A percentile compares a stretch with the other conserved stretches of the same genome.
Conservation (phyloP, 164 flowering plant species). For the Platanus orientalis region DNA sequence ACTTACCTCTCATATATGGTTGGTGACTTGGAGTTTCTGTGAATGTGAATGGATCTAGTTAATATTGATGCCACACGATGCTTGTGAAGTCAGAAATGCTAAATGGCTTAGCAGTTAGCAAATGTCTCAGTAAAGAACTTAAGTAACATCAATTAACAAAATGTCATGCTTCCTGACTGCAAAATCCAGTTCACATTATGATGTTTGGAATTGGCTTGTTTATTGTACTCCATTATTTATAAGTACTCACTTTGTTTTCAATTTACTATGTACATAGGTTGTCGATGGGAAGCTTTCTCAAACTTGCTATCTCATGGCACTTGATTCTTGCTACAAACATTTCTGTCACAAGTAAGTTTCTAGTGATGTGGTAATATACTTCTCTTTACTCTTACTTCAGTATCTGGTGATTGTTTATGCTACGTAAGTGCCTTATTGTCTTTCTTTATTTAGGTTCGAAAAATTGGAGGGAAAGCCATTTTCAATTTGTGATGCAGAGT, state of each 20-base stretch:
- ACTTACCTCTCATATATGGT: no score
- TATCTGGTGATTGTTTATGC: neutral
- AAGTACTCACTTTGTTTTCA: conserved; percentile 1
- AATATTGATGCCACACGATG: no score
- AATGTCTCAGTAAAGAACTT: no score
- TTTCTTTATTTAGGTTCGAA: conserved; percentile 56
- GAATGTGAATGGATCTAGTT: no score
- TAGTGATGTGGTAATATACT: neutral
- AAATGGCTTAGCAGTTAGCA: no score
- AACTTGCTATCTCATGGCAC: conserved; percentile 89
- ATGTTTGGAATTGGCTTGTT: neutral
- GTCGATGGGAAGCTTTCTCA: conserved; percentile 44
- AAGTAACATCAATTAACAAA: no score
- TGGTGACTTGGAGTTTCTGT: no score
- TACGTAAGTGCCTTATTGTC: conserved; percentile 1
- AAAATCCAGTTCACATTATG: neutral
- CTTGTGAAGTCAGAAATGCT: no score
- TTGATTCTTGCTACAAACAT: conserved; percentile 83
- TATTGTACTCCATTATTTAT: neutral
- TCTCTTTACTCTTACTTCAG: neutral
- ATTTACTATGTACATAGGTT: conserved; percentile 19
- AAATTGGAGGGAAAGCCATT: conserved; percentile 80
- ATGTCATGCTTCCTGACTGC: neutral
- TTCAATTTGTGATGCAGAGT: conserved; percentile 72
- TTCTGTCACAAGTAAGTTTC: conserved; percentile 63